phyloP scores from a whole-genome alignment of 345 rosid species.

The Aquilaria malaccensis region DNA sequence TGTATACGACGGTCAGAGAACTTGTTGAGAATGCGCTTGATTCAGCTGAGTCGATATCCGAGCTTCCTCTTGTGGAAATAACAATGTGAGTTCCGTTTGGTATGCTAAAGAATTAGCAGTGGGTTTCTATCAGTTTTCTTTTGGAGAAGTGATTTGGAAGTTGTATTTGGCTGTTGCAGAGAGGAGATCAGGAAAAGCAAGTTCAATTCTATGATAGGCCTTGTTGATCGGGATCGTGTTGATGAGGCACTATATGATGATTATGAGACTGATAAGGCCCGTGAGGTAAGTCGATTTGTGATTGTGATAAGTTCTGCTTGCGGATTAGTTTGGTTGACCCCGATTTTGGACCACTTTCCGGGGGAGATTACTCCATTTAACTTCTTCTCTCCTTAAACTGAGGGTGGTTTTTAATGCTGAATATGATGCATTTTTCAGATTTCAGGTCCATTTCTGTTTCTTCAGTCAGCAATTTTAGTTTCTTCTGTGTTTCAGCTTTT shows the following conservation, averaged over 20 bases:
- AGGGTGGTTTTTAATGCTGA: background rate
- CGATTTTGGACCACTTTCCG: background rate
- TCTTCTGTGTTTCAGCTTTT: background rate
- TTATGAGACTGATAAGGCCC: constrained; percentile 85
- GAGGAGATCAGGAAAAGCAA: constrained; percentile 84
- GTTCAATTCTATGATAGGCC: constrained; percentile 95
- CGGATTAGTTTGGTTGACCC: constrained; percentile 1
- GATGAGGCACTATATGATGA: constrained; percentile 80
- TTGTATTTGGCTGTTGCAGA: constrained; percentile 32
- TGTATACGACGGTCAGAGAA: constrained; percentile 89
- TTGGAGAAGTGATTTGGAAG: background rate
- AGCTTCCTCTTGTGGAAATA: constrained; percentile 81
- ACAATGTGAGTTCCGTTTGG: constrained; percentile 49
- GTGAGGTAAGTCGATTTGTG: constrained; percentile 46
- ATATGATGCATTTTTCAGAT: constrained; percentile 6
- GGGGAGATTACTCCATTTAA: background rate
- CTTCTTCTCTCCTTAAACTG: background rate
- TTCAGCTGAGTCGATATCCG: constrained; percentile 88
- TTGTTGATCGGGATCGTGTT: constrained; percentile 78
- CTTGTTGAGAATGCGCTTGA: constrained; percentile 93
- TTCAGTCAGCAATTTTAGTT: constrained; percentile 7
- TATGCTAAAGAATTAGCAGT: background rate
- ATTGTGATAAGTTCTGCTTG: background rate
- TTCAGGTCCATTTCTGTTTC: constrained; percentile 6
- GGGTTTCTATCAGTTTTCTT: background rate